phyloP scores from a whole-genome alignment of 169 alveolate genomes.

The Plasmodium vinckei region DNA sequence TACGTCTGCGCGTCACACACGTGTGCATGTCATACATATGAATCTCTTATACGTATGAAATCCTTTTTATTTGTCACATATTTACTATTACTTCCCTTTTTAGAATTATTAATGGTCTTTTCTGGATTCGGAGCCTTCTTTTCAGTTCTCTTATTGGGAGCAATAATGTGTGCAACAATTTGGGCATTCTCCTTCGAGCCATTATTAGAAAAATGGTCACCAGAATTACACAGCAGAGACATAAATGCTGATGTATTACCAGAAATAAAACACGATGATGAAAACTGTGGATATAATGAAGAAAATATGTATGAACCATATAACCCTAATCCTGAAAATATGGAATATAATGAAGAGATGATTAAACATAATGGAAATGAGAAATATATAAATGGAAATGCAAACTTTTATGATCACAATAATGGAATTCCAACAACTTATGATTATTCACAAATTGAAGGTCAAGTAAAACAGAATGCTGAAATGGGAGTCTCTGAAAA shows the following conservation, averaged over 20 bases:
- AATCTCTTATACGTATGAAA: not conserved
- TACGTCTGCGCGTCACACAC: slow-evolving; percentile 10
- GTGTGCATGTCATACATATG: no score
- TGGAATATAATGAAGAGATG: slow-evolving; percentile 69
- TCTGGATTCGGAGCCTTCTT: slow-evolving; percentile 90
- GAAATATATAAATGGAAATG: slow-evolving; percentile 49
- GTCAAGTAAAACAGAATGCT: slow-evolving; percentile 78
- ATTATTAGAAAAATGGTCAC: slow-evolving; percentile 88
- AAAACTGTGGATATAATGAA: slow-evolving; percentile 60
- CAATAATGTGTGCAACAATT: slow-evolving; percentile 86
- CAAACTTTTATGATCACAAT: slow-evolving; percentile 47
- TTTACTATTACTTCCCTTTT: not conserved
- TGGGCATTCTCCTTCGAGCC: slow-evolving; percentile 92
- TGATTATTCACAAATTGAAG: slow-evolving; percentile 83
- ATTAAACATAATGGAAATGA: slow-evolving; percentile 46
- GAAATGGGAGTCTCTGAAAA: slow-evolving; percentile 82
- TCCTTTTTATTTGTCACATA: not conserved
- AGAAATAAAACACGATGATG: slow-evolving; percentile 72
- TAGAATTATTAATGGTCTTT: slow-evolving; percentile 88
- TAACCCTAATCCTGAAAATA: slow-evolving; percentile 52
- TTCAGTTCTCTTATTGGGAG: slow-evolving; percentile 85
- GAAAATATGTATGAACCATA: slow-evolving; percentile 58
- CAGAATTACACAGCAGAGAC: slow-evolving; percentile 89
- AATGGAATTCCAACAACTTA: slow-evolving; percentile 80
- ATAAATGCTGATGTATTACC: slow-evolving; percentile 87